Evolutionary conservation across 208 protist genomes (phyloP).

Genomic region (Leishmania tarentolae): DNA sequence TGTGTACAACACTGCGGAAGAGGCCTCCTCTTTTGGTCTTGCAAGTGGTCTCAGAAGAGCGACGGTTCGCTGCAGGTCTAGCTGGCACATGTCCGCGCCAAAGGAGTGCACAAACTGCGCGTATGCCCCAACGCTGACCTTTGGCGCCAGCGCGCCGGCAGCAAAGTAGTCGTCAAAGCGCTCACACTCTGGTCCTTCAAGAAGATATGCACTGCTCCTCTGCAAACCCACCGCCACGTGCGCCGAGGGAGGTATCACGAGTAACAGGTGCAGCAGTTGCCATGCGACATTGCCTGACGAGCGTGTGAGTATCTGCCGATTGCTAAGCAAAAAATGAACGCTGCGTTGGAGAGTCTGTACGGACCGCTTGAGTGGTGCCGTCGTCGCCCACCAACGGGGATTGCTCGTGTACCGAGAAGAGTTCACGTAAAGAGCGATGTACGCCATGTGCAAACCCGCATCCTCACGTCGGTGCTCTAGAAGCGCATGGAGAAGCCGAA

Average conservation of each 20-base stretch:
- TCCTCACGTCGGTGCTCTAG: conserved; percentile 24
- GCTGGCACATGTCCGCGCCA: not conserved
- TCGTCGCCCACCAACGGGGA: conserved; percentile 13
- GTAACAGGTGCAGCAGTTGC: conserved; percentile 35
- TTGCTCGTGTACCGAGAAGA: conserved; percentile 16
- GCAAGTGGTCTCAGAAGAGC: conserved; percentile 10
- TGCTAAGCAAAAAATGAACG: conserved; percentile 9
- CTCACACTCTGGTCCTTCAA: not conserved
- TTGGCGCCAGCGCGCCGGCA: not conserved
- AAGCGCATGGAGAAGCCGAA: conserved; percentile 32
- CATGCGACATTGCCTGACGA: conserved; percentile 25
- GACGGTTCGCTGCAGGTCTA: not conserved
- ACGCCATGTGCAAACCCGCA: conserved; percentile 41
- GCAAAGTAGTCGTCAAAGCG: conserved; percentile 9
- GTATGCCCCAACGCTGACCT: conserved; percentile 20
- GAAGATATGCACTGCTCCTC: not conserved
- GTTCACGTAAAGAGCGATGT: conserved; percentile 52
- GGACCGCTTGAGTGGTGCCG: conserved; percentile 3
- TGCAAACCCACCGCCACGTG: not conserved
- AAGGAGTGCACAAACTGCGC: conserved; percentile 22
- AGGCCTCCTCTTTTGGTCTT: not conserved
- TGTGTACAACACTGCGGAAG: too few relatives aligned
- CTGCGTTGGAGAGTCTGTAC: conserved; percentile 7
- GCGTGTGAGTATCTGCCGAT: not conserved
- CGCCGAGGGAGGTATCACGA: conserved; percentile 11